Conservation (phyloP, 495 filamentous ascomycete genomes). For the Daldinia bambusicola region DNA sequence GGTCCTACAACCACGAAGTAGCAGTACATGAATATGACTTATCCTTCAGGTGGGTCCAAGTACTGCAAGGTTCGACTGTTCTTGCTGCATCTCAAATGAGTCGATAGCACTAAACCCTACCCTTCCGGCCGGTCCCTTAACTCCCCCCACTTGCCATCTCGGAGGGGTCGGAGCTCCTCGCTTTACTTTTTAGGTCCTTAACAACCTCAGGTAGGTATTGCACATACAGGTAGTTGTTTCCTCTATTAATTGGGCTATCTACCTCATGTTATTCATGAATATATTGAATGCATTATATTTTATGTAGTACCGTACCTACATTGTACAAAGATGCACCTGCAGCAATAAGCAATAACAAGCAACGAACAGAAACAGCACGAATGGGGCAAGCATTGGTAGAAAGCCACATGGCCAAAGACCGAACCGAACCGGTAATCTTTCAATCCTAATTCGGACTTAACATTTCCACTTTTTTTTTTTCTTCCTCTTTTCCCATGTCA, state of each 20-base stretch:
- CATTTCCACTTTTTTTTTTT: background rate
- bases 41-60: no score
- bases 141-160: constrained; percentile 16
- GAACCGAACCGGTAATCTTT: background rate
- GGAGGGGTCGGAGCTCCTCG: constrained; percentile 32
- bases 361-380: background rate
- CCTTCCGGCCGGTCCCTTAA: constrained; percentile 25
- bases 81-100: background rate
- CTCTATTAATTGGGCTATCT: background rate
- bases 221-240: constrained; percentile 33
- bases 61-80: no score
- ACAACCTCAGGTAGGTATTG: no score
- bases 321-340: background rate
- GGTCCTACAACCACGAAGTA: no score
- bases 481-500: background rate
- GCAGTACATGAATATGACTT: no score
- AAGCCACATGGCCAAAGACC: constrained; percentile 1
- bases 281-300: background rate
- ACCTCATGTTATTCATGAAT: background rate
- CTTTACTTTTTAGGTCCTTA: no score
- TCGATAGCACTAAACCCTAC: background rate
- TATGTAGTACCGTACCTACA: constrained; percentile 22
- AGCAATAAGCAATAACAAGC: background rate
- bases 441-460: background rate
- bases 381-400: no score